phyloP scores from a whole-genome alignment of 2,329 filamentous ascomycete genomes.

The Achaetomium macrosporum region DNA sequence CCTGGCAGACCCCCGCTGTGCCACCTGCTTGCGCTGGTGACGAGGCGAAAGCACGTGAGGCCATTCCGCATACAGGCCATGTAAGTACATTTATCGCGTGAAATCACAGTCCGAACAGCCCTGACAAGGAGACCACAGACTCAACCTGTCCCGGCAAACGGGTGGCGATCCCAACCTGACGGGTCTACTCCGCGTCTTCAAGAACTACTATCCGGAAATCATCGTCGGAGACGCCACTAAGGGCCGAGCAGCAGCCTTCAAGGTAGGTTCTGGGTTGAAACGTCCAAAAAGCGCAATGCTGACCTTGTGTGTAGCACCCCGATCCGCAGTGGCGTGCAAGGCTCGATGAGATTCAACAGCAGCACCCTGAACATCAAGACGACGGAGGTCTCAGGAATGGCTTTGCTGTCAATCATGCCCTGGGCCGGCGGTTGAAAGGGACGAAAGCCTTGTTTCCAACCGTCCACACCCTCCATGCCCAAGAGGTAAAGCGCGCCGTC shows the following conservation, averaged over 20 bases:
- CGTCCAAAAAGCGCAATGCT: not conserved
- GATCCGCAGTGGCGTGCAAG: slow-evolving; percentile 67
- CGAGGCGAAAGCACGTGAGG: slow-evolving; percentile 73
- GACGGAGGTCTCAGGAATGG: slow-evolving; percentile 41
- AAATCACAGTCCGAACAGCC: too few relatives aligned
- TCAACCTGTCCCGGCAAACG: slow-evolving; percentile 52
- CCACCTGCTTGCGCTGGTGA: slow-evolving; percentile 73
- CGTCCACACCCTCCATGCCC: slow-evolving; percentile 68
- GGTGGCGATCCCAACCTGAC: slow-evolving; percentile 70
- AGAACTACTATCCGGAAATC: slow-evolving; percentile 86
- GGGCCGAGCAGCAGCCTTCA: slow-evolving; percentile 57
- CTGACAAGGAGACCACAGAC: slow-evolving; percentile 34
- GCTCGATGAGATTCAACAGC: slow-evolving; percentile 60
- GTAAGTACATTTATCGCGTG: slow-evolving; percentile 35
- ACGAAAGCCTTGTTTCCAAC: slow-evolving; percentile 53
- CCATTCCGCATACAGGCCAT: slow-evolving; percentile 76
- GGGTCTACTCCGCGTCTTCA: slow-evolving; percentile 74
- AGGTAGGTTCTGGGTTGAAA: slow-evolving; percentile 35
- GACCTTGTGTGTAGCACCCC: slow-evolving; percentile 52
- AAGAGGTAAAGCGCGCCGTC: slow-evolving; percentile 45
- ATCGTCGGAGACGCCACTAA: slow-evolving; percentile 65
- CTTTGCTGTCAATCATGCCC: slow-evolving; percentile 59
- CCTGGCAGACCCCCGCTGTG: slow-evolving; percentile 53
- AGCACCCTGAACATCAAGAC: slow-evolving; percentile 42
- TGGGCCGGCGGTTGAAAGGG: slow-evolving; percentile 39